Evolutionary conservation across 2,329 filamentous ascomycete genomes (phyloP).

Genomic region (Penicillium sp.): DNA sequence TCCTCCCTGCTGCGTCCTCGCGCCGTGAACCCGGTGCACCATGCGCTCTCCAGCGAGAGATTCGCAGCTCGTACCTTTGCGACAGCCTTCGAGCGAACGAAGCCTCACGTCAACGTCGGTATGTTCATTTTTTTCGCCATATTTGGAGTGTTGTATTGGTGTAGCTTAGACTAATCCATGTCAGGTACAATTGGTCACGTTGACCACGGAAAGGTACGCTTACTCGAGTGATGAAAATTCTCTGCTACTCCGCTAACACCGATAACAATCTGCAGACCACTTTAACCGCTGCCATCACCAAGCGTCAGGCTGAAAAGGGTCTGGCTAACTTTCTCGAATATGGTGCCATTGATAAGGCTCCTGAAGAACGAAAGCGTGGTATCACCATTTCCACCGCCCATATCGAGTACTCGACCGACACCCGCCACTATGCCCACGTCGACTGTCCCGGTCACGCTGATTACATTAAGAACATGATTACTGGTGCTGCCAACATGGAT

Average conservation of each 20-base stretch:
- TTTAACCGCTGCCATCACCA: constrained; percentile 96
- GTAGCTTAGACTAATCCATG: constrained; percentile 7
- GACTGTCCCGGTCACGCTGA: constrained; percentile 99
- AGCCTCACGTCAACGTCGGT: constrained; percentile 99
- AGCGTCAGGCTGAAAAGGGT: constrained; percentile 93
- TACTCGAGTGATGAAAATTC: constrained; percentile 5
- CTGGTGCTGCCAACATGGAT: constrained; percentile 98
- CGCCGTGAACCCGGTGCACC: constrained; percentile 70
- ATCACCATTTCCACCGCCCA: constrained; percentile 98
- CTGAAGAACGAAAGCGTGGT: constrained; percentile 99
- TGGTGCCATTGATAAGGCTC: constrained; percentile 96
- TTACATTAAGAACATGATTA: constrained; percentile 99
- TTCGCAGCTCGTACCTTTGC: constrained; percentile 54
- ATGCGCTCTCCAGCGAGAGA: constrained; percentile 45
- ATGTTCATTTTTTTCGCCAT: constrained; percentile 26
- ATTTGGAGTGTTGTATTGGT: neutral
- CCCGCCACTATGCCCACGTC: constrained; percentile 97
- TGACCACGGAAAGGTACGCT: constrained; percentile 85
- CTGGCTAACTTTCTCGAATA: constrained; percentile 94
- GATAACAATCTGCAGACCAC: constrained; percentile 65
- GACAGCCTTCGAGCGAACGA: constrained; percentile 73
- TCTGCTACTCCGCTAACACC: constrained; percentile 12
- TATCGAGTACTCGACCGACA: constrained; percentile 95
- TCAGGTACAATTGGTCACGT: constrained; percentile 96
- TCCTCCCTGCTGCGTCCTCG: constrained; percentile 66